Evolutionary conservation across 1,284 basidiomycete species (phyloP).

Genomic region (Neolentinus lepideus): DNA sequence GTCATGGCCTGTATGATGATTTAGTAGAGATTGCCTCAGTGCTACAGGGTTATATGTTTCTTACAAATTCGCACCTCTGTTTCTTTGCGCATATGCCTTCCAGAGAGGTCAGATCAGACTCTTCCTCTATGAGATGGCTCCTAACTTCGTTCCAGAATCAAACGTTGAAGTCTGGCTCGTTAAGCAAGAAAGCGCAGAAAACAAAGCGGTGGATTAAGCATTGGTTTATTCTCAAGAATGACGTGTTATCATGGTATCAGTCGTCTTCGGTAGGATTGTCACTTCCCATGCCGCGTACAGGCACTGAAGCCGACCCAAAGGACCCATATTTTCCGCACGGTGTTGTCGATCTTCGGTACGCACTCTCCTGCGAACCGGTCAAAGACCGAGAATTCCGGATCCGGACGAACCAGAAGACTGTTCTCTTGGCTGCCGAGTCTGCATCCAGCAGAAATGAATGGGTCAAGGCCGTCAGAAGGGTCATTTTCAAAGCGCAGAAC

Average conservation of each 20-base stretch:
- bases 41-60: constrained; percentile 94
- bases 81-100: constrained; percentile 96
- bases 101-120: constrained; percentile 54
- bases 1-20: neutral
- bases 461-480: constrained; percentile 88
- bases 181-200: constrained; percentile 78
- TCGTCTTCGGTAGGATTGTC: constrained; percentile 67
- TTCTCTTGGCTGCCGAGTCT: constrained; percentile 74
- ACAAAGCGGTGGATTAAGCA: constrained; percentile 88
- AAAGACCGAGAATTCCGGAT: constrained; percentile 73
- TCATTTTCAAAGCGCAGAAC: constrained; percentile 93
- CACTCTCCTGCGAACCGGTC: constrained; percentile 76
- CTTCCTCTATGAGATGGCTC: neutral
- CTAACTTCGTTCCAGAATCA: constrained; percentile 50
- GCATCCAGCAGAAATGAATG: constrained; percentile 81
- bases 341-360: constrained; percentile 89
- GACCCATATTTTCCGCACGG: constrained; percentile 97
- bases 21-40: constrained; percentile 39
- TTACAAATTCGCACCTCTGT: constrained; percentile 88
- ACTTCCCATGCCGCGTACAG: constrained; percentile 6
- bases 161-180: constrained; percentile 79
- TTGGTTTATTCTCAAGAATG: constrained; percentile 93
- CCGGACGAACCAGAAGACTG: constrained; percentile 72
- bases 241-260: constrained; percentile 91
- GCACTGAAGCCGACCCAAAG: constrained; percentile 25